Conservation (phyloP, 2,329 filamentous ascomycete species). For the Huntiella decipiens region DNA sequence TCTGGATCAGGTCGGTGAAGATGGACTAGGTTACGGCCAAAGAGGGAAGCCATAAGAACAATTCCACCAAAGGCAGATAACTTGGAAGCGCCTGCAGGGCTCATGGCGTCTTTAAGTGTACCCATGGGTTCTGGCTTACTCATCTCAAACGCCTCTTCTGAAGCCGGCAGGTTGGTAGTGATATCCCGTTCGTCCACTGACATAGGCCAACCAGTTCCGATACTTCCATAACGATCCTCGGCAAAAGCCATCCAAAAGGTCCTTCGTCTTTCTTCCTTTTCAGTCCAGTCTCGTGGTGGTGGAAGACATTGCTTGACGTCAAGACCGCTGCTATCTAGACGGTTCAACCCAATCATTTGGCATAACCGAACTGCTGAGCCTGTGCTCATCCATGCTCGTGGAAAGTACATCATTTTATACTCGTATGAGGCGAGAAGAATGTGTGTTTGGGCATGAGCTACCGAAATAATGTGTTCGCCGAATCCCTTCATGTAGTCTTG, state of each 20-base stretch:
- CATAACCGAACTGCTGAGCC: conserved; percentile 62
- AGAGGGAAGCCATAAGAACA: conserved; percentile 69
- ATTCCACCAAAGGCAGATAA: conserved; percentile 66
- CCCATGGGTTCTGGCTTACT: conserved; percentile 55
- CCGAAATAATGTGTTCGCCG: conserved; percentile 70
- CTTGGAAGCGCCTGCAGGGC: conserved; percentile 49
- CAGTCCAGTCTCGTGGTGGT: conserved; percentile 80
- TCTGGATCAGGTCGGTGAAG: conserved; percentile 70
- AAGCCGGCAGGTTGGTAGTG: conserved; percentile 63
- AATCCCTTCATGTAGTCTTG: conserved; percentile 80
- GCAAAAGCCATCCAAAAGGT: conserved; percentile 94
- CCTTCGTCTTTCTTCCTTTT: conserved; percentile 72
- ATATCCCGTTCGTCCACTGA: conserved; percentile 82
- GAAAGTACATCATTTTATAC: conserved; percentile 96
- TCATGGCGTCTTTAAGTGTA: conserved; percentile 50
- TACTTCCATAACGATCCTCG: conserved; percentile 79
- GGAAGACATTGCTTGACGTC: conserved; percentile 87
- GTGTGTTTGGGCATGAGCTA: conserved; percentile 76
- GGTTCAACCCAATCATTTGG: conserved; percentile 85
- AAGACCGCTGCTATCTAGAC: conserved; percentile 60
- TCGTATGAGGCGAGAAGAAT: conserved; percentile 65
- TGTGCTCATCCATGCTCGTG: conserved; percentile 82
- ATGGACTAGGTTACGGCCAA: conserved; percentile 79
- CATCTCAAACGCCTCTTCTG: conserved; percentile 69
- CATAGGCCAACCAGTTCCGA: conserved; percentile 96